Percentiles rank a stretch among this genome's conserved stretches.
phyloP scores from a whole-genome alignment of 352 stramenopile species.

The Phytophthora sp. region DNA sequence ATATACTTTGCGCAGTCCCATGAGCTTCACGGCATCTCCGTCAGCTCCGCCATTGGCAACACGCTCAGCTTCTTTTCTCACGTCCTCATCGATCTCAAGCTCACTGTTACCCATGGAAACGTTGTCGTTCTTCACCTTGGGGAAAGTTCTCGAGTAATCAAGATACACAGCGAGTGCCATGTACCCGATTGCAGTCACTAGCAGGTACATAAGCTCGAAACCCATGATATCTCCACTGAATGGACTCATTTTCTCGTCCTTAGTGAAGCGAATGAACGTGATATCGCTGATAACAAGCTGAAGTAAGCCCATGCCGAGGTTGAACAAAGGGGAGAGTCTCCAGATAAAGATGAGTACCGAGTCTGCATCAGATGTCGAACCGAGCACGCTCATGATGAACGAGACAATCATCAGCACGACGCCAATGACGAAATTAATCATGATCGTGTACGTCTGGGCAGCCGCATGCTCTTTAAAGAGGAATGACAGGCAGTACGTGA shows the following conservation, averaged over 20 bases:
- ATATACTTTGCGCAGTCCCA: conserved; percentile 83
- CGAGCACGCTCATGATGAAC: conserved; percentile 50
- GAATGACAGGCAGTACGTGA: conserved; percentile 66
- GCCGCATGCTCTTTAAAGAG: conserved; percentile 59
- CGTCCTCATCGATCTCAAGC: conserved; percentile 49
- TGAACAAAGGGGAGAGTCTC: conserved; percentile 63
- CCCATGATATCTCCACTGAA: conserved; percentile 62
- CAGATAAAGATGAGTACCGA: conserved; percentile 64
- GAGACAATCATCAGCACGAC: conserved; percentile 61
- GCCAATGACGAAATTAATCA: conserved; percentile 65
- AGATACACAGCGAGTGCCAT: conserved; percentile 48
- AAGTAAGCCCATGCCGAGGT: conserved; percentile 46
- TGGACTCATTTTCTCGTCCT: conserved; percentile 45
- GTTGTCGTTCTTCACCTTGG: conserved; percentile 46
- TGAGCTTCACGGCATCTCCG: conserved; percentile 46
- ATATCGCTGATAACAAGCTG: conserved; percentile 40
- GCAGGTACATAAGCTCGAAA: conserved; percentile 53
- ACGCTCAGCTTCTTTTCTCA: conserved; percentile 46
- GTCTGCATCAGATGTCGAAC: conserved; percentile 43
- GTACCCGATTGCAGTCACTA: conserved; percentile 43
- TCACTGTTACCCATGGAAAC: conserved; percentile 28
- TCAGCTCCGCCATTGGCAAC: conserved; percentile 36
- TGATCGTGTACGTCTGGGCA: conserved; percentile 66
- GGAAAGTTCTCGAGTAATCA: conserved; percentile 65
- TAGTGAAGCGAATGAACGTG: conserved; percentile 29